Base-by-base conservation (phyloP, 1,284 basidiomycete genomes). In the Leccinum huronense region DNA sequence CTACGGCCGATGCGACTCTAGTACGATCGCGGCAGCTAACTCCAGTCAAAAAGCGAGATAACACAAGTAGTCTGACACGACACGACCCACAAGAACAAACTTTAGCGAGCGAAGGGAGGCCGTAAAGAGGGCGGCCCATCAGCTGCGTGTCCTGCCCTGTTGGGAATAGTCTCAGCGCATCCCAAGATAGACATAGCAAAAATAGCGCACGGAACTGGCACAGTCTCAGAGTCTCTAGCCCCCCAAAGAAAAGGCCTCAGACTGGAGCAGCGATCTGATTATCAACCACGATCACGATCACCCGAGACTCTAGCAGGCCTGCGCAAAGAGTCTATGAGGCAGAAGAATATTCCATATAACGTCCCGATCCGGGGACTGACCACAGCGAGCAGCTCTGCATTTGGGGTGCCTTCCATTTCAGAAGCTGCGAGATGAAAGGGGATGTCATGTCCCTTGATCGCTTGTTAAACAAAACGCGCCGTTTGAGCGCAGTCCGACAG, bases 71-170 rank as follows among this genome's bases (percentile, higher is more conserved):
- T 19, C 6, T 58, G 67, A 63, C 56, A 53, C 58, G 59, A 64
- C 57, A 73, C 53, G 33, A 68, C 53, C 27, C 53, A 48, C 45
- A 48, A 48, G 63, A 62, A 61, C 57, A 55, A 34, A 58, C 16
- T 30, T 69, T 65, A 54, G 65, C 64, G 65, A 63, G 51, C 65
- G 63, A 69, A 73, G 73, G 62, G 19, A 36, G 56, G 72, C 67
- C 72, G 74, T 71, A 76, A 75, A 42, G 31, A 60, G 64, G 72
- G 75, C 75, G 73, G 36, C 23, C 23, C 75, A 76, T 74, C 72
- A 76, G 55, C 74, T 64, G 74, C 75, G 69, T 74, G 75, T 64
- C 63, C 60, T 66, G 8, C 65, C 64, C 62, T 9, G 59, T 65
- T 71, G 59, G 64, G 69, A 62, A 65, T 60, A 57, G 55, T 56